Evolutionary conservation across 2,329 filamentous ascomycete species (phyloP).

Genomic region (Hymenoscyphus repandus): DNA sequence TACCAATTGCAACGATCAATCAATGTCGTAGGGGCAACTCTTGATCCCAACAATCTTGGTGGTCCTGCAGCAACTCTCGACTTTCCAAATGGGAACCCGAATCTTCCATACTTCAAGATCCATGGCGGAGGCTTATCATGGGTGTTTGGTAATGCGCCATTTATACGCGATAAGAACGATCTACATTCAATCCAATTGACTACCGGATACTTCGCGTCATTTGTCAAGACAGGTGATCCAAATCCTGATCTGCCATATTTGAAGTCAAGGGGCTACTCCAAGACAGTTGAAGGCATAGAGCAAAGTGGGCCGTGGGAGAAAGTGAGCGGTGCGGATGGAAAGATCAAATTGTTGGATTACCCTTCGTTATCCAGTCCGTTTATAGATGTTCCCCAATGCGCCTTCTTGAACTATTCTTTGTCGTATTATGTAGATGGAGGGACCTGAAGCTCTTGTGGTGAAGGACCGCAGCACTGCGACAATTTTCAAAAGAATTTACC

Average conservation of each 20-base stretch:
- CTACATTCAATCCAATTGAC: conserved; percentile 41
- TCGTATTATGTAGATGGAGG: conserved; percentile 35
- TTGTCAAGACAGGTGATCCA: conserved; percentile 41
- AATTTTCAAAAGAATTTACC: too few species aligned
- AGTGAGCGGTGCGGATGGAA: conserved; percentile 35
- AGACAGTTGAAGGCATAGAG: conserved; percentile 36
- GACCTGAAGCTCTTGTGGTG: not conserved
- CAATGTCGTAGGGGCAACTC: conserved; percentile 30
- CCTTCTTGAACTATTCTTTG: conserved; percentile 39
- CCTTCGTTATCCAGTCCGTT: conserved; percentile 37
- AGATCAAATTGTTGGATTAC: conserved; percentile 41
- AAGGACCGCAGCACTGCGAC: too few species aligned
- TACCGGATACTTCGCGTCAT: conserved; percentile 42
- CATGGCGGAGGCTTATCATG: conserved; percentile 44
- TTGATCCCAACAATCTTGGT: conserved; percentile 47
- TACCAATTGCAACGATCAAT: conserved; percentile 47
- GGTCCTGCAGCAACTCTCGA: conserved; percentile 36
- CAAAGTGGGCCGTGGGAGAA: conserved; percentile 37
- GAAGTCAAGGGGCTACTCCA: conserved; percentile 39
- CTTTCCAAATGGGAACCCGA: conserved; percentile 42
- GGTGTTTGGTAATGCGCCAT: conserved; percentile 40
- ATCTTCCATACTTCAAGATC: conserved; percentile 47
- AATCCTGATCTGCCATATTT: conserved; percentile 39
- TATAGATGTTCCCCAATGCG: conserved; percentile 44
- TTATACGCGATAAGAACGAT: conserved; percentile 40